Evolutionary conservation across 2,329 filamentous ascomycete species (phyloP), one percentile per base, ranked within the genome.

Genomic region (Westerdykella sp.): DNA sequence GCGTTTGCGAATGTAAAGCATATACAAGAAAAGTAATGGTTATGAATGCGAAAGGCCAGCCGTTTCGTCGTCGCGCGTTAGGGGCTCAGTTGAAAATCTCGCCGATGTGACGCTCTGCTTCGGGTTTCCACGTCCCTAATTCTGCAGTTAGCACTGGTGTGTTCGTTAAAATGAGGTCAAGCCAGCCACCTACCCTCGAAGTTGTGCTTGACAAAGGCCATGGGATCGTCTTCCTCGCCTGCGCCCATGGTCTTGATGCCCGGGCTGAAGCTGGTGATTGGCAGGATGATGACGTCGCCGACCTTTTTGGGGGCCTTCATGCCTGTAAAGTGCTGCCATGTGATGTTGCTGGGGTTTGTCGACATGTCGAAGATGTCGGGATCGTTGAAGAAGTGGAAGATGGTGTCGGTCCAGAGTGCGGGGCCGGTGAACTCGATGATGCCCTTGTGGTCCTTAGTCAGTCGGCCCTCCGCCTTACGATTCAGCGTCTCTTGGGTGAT

Each of bases 171-270:
- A 21, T 6, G 6, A 6, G 18, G 3, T 21, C 18, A 21, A 21
- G 18, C 18, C 18, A 21, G 18, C 30, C 40, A 66, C 77, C 54
- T 72, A 94, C 91, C 93, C 74, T 95, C 87, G 66, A 98, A 98
- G 43, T 89, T 83, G 70, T 98, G 93, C 71, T 93, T 90, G 48
- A 98, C 93, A 73, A 95, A 97, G 1, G 93, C 93, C 87, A 95
- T 91, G 1, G 89, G 88, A 63, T 97, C 85, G 54, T 96, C 88
- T 34, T 83, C 77, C 49, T 94, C 89, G 59, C 84, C 83, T 37
- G 93, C 86, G 11, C 86, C 87, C 89, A 96, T 97, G 65, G 95
- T 89, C 55, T 83, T 79, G 36, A 97, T 88, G 21, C 93, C 93
- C 0, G 93, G 93, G 58, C 89, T 95, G 73, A 98, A 98, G 68